phyloP scores from a whole-genome alignment of 2,329 filamentous ascomycete species.

The Aspergillus sojae region DNA sequence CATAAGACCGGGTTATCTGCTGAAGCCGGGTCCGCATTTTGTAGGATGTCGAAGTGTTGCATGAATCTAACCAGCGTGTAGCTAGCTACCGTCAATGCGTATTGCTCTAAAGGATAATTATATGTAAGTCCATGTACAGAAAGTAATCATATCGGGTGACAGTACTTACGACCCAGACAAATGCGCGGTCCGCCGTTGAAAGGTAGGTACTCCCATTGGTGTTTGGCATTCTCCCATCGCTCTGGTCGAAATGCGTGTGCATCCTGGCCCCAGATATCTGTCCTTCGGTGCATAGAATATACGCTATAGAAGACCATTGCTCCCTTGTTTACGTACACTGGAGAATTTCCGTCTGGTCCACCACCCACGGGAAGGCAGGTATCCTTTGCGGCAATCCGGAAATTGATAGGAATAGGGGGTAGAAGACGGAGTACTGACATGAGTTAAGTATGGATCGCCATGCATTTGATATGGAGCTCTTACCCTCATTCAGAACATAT shows the following conservation, averaged over 20 bases:
- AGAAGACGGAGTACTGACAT: background rate
- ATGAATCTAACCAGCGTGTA: background rate
- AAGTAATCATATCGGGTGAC: too few relatives aligned
- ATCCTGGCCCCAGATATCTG: background rate
- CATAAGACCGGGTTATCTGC: background rate
- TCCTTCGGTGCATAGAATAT: background rate
- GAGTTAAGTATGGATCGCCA: background rate
- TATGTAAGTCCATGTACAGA: too few relatives aligned
- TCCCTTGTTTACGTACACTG: background rate
- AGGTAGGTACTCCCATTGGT: conserved; percentile 1
- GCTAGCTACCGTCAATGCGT: too few relatives aligned
- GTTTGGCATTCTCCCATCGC: background rate
- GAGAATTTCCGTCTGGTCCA: background rate
- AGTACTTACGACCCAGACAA: background rate
- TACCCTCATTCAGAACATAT: background rate
- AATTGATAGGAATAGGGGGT: background rate
- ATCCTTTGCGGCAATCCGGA: background rate
- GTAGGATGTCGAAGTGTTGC: background rate
- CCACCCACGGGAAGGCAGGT: background rate
- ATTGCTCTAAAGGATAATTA: too few relatives aligned
- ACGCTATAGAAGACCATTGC: background rate
- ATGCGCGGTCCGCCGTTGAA: conserved; percentile 4
- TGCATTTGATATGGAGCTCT: too few relatives aligned
- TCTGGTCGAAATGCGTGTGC: conserved; percentile 3
- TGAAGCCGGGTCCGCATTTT: background rate